These are phyloP conservation scores for Cladosporium colombiae DNA, from an alignment of 2,329 filamentous ascomycete genomes.

Conservation along the genomic window DNA sequence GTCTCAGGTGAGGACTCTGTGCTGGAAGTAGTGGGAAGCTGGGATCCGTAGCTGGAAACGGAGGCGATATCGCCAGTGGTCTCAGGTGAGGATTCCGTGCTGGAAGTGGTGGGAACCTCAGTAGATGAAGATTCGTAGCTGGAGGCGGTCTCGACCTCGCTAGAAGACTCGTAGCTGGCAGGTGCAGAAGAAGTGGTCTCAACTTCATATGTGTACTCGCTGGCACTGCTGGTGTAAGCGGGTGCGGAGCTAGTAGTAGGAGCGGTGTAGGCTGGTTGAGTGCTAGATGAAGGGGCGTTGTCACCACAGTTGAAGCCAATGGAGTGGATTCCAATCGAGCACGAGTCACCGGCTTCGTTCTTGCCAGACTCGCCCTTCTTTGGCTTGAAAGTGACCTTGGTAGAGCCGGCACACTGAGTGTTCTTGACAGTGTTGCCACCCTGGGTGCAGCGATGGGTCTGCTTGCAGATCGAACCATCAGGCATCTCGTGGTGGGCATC, in stretches of 20 bases:
- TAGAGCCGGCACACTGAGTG: conserved; percentile 89
- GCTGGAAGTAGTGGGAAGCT: conserved; percentile 18
- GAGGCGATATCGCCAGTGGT: conserved; percentile 17
- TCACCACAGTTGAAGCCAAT: conserved; percentile 71
- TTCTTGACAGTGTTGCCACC: conserved; percentile 73
- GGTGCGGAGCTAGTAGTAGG: conserved; percentile 23
- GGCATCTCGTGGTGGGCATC: conserved; percentile 87
- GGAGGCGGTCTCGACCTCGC: conserved; percentile 16
- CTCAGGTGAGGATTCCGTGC: conserved; percentile 8
- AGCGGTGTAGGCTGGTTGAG: conserved; percentile 29
- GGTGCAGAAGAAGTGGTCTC: conserved; percentile 19
- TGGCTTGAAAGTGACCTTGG: conserved; percentile 69
- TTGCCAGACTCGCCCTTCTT: conserved; percentile 33
- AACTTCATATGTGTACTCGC: conserved; percentile 10
- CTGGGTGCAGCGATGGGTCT: conserved; percentile 67
- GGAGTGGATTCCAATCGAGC: conserved; percentile 71
- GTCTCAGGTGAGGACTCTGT: conserved; percentile 15
- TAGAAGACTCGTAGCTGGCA: conserved; percentile 18
- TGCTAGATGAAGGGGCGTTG: conserved; percentile 28
- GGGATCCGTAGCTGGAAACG: conserved; percentile 17
- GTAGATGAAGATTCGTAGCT: conserved; percentile 10
- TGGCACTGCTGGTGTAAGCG: conserved; percentile 21
- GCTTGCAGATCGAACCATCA: conserved; percentile 79
- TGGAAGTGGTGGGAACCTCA: conserved; percentile 20
- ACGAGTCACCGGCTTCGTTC: conserved; percentile 58